Conservation (phyloP, 345 rosid genomes). For the Raphanus sativus region DNA sequence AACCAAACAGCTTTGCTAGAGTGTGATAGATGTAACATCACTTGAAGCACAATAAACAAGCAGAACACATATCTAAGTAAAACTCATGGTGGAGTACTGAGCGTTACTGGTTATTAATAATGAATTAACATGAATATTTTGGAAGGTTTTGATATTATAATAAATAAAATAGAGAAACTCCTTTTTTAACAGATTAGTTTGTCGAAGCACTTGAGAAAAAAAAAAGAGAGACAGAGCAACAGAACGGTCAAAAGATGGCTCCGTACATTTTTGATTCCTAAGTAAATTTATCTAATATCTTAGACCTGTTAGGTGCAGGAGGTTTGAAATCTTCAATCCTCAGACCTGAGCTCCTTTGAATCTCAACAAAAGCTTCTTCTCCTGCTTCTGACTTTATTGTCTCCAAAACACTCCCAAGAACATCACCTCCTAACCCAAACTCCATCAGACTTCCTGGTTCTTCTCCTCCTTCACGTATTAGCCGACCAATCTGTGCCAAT, state of each 20-base stretch:
- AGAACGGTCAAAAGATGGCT: slow-evolving; percentile 32
- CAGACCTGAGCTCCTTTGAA: slow-evolving; percentile 55
- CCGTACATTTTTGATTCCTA: slow-evolving; percentile 41
- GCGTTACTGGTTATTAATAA: too few species aligned
- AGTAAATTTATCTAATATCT: slow-evolving; percentile 69
- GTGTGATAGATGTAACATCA: not conserved
- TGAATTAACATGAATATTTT: too few species aligned
- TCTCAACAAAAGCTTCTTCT: slow-evolving; percentile 51
- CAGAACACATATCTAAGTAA: too few species aligned
- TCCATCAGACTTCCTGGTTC: slow-evolving; percentile 57
- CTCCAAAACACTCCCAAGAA: slow-evolving; percentile 74
- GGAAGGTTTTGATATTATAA: not conserved
- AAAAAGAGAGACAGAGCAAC: not conserved
- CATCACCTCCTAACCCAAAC: slow-evolving; percentile 80
- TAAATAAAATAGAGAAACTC: not conserved
- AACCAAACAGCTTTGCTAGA: not conserved
- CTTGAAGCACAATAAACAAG: not conserved
- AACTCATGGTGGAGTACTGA: too few species aligned
- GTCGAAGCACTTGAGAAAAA: not conserved
- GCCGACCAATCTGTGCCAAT: slow-evolving; percentile 56
- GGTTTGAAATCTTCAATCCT: slow-evolving; percentile 73
- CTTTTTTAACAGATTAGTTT: not conserved
- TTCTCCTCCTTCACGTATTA: slow-evolving; percentile 72
- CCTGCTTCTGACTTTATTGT: slow-evolving; percentile 60
- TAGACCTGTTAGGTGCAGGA: slow-evolving; percentile 52